phyloP scores from a whole-genome alignment of 2,329 filamentous ascomycete species.

The Fusarium sublunatum region DNA sequence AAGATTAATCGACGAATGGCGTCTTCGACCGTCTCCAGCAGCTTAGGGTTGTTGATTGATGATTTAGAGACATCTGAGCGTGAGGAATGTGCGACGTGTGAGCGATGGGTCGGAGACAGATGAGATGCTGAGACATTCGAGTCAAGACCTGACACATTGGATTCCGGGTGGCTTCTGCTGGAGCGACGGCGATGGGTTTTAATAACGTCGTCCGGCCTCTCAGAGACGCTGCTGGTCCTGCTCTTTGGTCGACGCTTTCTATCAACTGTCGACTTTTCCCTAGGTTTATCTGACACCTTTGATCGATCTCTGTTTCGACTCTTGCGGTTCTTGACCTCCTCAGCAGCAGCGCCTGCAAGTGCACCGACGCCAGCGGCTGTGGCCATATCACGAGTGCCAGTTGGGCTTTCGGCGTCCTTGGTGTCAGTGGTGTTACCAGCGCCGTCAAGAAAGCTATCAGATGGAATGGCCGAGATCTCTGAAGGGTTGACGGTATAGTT shows the following conservation, averaged over 20 bases:
- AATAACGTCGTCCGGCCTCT: conserved; percentile 60
- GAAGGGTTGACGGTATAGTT: conserved; percentile 76
- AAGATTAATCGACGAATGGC: conserved; percentile 90
- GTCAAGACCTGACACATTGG: conserved; percentile 63
- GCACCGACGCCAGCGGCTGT: conserved; percentile 51
- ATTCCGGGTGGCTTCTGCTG: conserved; percentile 64
- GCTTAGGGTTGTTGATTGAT: conserved; percentile 90
- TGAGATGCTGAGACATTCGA: conserved; percentile 67
- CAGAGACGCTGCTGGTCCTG: conserved; percentile 61
- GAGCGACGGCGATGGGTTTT: conserved; percentile 62
- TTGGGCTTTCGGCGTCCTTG: conserved; percentile 57
- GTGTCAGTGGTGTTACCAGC: conserved; percentile 59
- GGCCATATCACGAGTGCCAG: conserved; percentile 51
- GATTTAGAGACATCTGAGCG: conserved; percentile 68
- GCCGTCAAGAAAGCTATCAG: conserved; percentile 71
- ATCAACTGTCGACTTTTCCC: conserved; percentile 58
- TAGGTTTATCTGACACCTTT: conserved; percentile 55
- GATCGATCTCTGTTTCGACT: conserved; percentile 58
- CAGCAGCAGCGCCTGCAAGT: conserved; percentile 54
- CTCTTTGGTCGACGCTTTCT: conserved; percentile 61
- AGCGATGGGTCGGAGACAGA: conserved; percentile 65
- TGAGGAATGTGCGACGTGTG: conserved; percentile 65
- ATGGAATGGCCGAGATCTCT: conserved; percentile 83
- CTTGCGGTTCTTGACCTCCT: conserved; percentile 59
- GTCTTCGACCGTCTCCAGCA: conserved; percentile 92